Percentiles rank a stretch among this genome's conserved stretches.
These are phyloP conservation scores for Fragaria iinumae DNA, from an alignment of 306 rosid species.

Conservation along the genomic window DNA sequence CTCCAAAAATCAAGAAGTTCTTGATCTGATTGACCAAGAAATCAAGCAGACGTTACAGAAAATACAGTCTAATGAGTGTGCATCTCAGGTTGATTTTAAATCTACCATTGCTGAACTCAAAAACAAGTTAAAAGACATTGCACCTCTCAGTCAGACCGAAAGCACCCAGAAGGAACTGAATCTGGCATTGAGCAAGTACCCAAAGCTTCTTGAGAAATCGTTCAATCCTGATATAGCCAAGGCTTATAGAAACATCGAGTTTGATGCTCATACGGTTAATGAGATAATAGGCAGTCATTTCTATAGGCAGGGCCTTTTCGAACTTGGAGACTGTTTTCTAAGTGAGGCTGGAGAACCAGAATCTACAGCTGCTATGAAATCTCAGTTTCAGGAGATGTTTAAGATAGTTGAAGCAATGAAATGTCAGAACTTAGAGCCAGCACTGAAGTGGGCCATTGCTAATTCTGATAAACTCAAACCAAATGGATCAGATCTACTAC, in stretches of 20 bases:
- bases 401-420: constrained; percentile 74
- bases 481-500: constrained; percentile 64
- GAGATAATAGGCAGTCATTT: constrained; percentile 78
- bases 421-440: constrained; percentile 64
- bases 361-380: constrained; percentile 55
- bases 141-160: constrained; percentile 64
- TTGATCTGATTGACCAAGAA: constrained; percentile 44
- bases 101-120: constrained; percentile 56
- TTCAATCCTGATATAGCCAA: constrained; percentile 85
- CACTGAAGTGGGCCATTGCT: constrained; percentile 71
- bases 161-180: constrained; percentile 79
- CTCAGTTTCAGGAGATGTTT: constrained; percentile 75
- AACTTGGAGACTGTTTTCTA: constrained; percentile 71
- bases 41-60: constrained; percentile 52
- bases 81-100: constrained; percentile 37
- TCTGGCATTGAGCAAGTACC: constrained; percentile 69
- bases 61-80: constrained; percentile 42
- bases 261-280: constrained; percentile 59
- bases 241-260: constrained; percentile 74
- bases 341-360: constrained; percentile 60
- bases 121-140: constrained; percentile 49
- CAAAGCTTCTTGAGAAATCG: constrained; percentile 70
- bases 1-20: constrained; percentile 69
- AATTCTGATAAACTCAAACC: constrained; percentile 60
- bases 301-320: constrained; percentile 77